Conservation (phyloP, 225 moss, liverwort and hornwort species). For the Sphagnum contortum region DNA sequence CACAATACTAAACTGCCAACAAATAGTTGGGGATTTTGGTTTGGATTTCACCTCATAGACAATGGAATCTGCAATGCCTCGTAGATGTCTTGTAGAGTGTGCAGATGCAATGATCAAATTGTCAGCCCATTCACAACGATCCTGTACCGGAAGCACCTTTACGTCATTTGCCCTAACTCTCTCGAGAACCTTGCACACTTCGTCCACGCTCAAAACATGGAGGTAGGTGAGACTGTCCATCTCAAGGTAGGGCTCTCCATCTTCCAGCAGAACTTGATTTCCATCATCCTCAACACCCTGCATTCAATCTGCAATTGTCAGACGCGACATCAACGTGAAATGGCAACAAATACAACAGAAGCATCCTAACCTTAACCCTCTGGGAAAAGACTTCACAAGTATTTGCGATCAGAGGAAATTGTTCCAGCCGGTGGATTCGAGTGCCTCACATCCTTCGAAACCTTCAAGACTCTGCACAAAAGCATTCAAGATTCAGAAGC, state of each 20-base stretch:
- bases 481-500: too few species aligned
- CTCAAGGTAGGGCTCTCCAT: slow-evolving; percentile 17
- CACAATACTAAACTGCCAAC: too few species aligned
- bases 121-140: slow-evolving; percentile 83
- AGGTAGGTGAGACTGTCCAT: slow-evolving; percentile 46
- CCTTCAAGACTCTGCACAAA: too few species aligned
- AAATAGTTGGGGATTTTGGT: too few species aligned
- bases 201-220: slow-evolving; percentile 54
- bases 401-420: not conserved
- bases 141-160: slow-evolving; percentile 45
- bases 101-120: slow-evolving; percentile 69
- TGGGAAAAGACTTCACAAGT: not conserved
- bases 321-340: not conserved
- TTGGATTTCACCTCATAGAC: slow-evolving; percentile 47
- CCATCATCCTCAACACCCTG: slow-evolving; percentile 21
- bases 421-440: too few species aligned
- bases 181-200: slow-evolving; percentile 53
- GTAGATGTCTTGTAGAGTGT: slow-evolving; percentile 65
- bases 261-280: slow-evolving; percentile 22
- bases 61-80: slow-evolving; percentile 81
- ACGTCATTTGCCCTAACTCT: slow-evolving; percentile 79
- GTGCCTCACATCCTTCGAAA: not conserved
- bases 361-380: not conserved
- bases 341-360: too few species aligned
- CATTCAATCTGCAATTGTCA: slow-evolving; percentile 1